Conservation (phyloP, 768 basidiomycete genomes). For the Suillus spraguei region DNA sequence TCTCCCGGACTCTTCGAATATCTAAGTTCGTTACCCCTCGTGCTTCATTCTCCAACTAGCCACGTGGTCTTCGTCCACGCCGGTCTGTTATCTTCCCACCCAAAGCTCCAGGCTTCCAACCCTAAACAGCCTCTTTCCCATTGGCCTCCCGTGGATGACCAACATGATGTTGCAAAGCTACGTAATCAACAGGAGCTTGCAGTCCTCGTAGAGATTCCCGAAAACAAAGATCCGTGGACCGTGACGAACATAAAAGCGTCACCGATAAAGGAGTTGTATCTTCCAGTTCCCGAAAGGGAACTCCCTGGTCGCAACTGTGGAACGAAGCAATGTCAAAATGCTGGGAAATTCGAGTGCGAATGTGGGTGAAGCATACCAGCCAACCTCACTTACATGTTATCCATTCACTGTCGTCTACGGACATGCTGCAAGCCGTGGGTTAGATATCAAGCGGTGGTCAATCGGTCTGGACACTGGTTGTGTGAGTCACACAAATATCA, state of each 20-base stretch:
- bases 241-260: slow-evolving; percentile 47
- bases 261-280: slow-evolving; percentile 41
- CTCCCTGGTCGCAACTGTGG: slow-evolving; percentile 81
- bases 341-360: slow-evolving; percentile 55
- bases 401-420: slow-evolving; percentile 84
- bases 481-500: slow-evolving; percentile 44
- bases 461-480: slow-evolving; percentile 89
- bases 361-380: slow-evolving; percentile 19
- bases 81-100: slow-evolving; percentile 77
- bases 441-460: slow-evolving; percentile 83
- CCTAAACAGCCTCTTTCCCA: slow-evolving; percentile 72
- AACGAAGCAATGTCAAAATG: slow-evolving; percentile 63
- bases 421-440: slow-evolving; percentile 76
- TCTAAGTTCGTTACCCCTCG: slow-evolving; percentile 69
- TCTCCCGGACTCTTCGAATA: slow-evolving; percentile 65
- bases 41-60: slow-evolving; percentile 71
- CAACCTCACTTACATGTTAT: slow-evolving; percentile 54
- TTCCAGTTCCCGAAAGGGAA: slow-evolving; percentile 45
- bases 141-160: slow-evolving; percentile 43
- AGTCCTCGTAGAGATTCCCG: slow-evolving; percentile 67
- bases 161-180: slow-evolving; percentile 30
- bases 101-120: slow-evolving; percentile 51
- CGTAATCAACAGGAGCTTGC: slow-evolving; percentile 68
- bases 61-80: slow-evolving; percentile 84
- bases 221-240: slow-evolving; percentile 80